Evolutionary conservation across 2,329 filamentous ascomycete species (phyloP), one percentile per base, ranked within the genome.

Genomic region (Clarireedia monteithiana): DNA sequence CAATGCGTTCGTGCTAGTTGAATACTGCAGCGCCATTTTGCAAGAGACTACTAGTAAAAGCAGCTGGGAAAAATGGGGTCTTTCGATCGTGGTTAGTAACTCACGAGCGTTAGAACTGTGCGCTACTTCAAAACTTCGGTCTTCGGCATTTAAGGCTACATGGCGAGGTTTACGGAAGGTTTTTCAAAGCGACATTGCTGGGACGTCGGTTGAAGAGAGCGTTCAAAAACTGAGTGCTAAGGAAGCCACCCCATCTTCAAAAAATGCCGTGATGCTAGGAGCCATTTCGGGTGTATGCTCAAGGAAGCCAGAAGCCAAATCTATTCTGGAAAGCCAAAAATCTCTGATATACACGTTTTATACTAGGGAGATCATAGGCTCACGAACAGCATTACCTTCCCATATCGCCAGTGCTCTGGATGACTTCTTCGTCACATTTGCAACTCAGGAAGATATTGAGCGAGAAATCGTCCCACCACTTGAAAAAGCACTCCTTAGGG

Each of bases 401-500:
- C 88, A 96, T 68, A 76, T 96, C 56, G 83, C 88, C 2, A 77
- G 77, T 63, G 88, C 86, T 5, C 74, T 97, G 48, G 73, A 77
- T 50, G 91, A 96, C 69, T 96, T 97, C 74, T 96, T 96, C 69
- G 71, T 74, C 15, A 80, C 78, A 34, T 97, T 92, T 67, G 77
- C 87, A 39, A 85, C 82, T 0, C 68, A 81, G 15, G 84, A 91
- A 24, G 91, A 96, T 62, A 69, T 97, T 30, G 80, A 83, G 53
- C 86, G 82, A 60, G 83, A 92, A 45, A 68, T 97, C 34, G 77
- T 95, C 24, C 89, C 91, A 7, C 77, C 90, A 0, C 75, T 97
- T 14, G 94, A 99, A 68, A 96, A 96, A 73, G 85, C 88, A 5
- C 78, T 99, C 55, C 74, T 99, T 47, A 82, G 95, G 68, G 86